Percentiles rank a stretch among this genome's conserved stretches.
Conservation (phyloP, 2,329 filamentous ascomycete genomes). For the Cordyceps tenuipes region DNA sequence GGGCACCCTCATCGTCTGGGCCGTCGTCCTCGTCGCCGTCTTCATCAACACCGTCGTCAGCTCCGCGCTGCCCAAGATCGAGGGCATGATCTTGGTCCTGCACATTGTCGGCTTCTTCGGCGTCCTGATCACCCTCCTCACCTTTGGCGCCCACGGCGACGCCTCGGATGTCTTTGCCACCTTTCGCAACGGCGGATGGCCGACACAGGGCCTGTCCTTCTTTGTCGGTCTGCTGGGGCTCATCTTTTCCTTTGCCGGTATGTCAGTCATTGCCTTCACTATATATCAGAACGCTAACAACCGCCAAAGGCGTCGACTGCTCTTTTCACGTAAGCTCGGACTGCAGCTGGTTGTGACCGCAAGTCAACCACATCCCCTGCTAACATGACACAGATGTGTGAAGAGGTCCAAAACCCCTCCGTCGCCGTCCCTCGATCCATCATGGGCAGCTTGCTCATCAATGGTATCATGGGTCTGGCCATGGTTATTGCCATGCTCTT, state of each 20-base stretch:
- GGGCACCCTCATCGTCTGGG: slow-evolving; percentile 25
- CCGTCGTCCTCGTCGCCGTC: slow-evolving; percentile 33
- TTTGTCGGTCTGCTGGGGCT: slow-evolving; percentile 3
- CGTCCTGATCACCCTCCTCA: slow-evolving; percentile 28
- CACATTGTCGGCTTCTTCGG: slow-evolving; percentile 39
- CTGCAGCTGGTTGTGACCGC: background rate
- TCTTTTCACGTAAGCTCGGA: slow-evolving; percentile 2
- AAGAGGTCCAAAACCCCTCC: slow-evolving; percentile 40
- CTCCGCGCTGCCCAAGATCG: slow-evolving; percentile 27
- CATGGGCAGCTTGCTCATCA: slow-evolving; percentile 39
- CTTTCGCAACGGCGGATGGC: slow-evolving; percentile 8
- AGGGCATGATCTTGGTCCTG: slow-evolving; percentile 32
- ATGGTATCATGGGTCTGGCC: slow-evolving; percentile 44
- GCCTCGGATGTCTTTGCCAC: slow-evolving; percentile 21
- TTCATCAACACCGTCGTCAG: slow-evolving; percentile 28
- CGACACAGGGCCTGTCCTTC: slow-evolving; percentile 6
- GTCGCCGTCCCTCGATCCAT: slow-evolving; percentile 42
- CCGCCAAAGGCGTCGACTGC: background rate
- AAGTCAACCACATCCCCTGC: background rate
- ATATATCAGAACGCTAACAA: background rate
- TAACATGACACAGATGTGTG: slow-evolving; percentile 28
- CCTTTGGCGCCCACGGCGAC: slow-evolving; percentile 20
- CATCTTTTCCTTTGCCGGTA: slow-evolving; percentile 7
- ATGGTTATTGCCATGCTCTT: slow-evolving; percentile 50
- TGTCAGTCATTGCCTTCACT: background rate